Conservation (phyloP, 2,329 filamentous ascomycete genomes). For the Madurella mycetomatis region DNA sequence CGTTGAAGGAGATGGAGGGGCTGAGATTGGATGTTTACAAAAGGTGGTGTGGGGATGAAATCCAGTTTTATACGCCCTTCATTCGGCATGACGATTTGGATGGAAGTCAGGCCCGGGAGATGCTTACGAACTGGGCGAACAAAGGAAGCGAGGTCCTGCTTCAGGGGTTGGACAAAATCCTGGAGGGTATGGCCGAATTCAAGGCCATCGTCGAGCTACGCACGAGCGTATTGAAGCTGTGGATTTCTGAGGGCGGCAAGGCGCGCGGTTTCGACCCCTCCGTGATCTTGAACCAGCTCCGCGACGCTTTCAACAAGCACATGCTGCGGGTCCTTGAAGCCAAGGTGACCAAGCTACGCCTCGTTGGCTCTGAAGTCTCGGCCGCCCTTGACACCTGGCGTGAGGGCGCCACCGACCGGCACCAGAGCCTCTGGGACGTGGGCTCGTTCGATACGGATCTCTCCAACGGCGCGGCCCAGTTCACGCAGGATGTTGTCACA, state of each 20-base stretch:
- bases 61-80: conserved; percentile 81
- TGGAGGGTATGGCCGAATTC: conserved; percentile 61
- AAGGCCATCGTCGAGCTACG: conserved; percentile 65
- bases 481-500: conserved; percentile 65
- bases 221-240: conserved; percentile 65
- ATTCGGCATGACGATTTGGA: conserved; percentile 75
- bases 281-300: conserved; percentile 63
- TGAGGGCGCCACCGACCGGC: conserved; percentile 45
- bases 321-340: conserved; percentile 59
- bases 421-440: conserved; percentile 62
- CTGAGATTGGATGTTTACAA: conserved; percentile 73
- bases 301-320: conserved; percentile 64
- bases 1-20: conserved; percentile 62
- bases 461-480: conserved; percentile 58
- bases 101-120: conserved; percentile 54
- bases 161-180: conserved; percentile 55
- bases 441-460: conserved; percentile 62
- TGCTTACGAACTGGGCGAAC: conserved; percentile 60
- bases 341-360: conserved; percentile 60
- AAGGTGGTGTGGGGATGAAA: conserved; percentile 76
- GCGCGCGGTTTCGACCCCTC: conserved; percentile 63
- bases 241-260: conserved; percentile 65
- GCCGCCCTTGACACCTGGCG: conserved; percentile 59
- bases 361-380: conserved; percentile 61
- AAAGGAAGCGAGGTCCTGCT: conserved; percentile 57